A percentile compares a stretch with the other conserved stretches of the same genome.
phyloP scores from a whole-genome alignment of 345 rosid genomes.

The Gossypium sturtianum region DNA sequence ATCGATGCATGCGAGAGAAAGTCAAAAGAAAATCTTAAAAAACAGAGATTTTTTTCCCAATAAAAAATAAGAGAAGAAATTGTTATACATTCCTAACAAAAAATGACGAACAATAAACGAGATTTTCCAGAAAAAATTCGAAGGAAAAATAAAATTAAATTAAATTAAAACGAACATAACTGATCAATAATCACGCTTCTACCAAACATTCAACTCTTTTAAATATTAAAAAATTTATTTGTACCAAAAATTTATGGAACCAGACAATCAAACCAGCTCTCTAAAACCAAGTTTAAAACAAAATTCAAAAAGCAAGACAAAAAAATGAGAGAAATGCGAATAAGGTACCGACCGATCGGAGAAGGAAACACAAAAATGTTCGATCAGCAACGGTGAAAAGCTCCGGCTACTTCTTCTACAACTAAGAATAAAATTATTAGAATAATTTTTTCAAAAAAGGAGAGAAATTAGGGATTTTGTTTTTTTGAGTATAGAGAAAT shows the following conservation, averaged over 20 bases:
- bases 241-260: not conserved
- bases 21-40: not conserved
- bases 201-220: constrained; percentile 1
- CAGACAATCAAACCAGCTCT: not conserved
- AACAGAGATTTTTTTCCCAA: not conserved
- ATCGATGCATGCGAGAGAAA: not conserved
- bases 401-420: not conserved
- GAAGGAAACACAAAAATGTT: constrained; percentile 18
- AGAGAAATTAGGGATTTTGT: not conserved
- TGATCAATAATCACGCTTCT: not conserved
- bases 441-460: not conserved
- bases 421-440: not conserved
- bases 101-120: not conserved
- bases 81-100: not conserved
- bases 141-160: too few species aligned
- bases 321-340: not conserved
- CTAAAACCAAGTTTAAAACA: not conserved
- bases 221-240: not conserved
- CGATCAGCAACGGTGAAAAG: not conserved
- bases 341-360: constrained; percentile 33
- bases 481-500: not conserved
- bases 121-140: not conserved
- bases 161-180: not conserved
- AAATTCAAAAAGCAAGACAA: not conserved
- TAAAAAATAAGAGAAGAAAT: not conserved